These are phyloP conservation scores for Bondarzewia mesenterica DNA, from an alignment of 1,284 basidiomycete species.

Conservation along the genomic window DNA sequence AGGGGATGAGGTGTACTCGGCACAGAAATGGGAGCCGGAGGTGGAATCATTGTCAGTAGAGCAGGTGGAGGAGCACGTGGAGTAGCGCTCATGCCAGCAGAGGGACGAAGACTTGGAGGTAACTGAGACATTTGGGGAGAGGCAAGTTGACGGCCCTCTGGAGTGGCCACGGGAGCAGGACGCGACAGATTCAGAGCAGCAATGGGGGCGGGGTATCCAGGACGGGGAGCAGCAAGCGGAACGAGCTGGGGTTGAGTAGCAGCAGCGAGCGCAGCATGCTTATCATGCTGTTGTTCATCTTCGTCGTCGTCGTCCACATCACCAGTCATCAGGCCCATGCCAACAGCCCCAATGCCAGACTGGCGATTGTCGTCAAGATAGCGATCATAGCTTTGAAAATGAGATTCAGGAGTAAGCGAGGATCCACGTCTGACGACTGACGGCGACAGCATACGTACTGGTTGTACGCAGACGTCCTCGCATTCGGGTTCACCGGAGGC, in stretches of 20 bases:
- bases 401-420: too few relatives aligned
- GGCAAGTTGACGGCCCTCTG: slow-evolving; percentile 44
- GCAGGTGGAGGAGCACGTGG: slow-evolving; percentile 16
- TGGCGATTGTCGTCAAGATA: slow-evolving; percentile 42
- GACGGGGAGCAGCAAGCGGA: slow-evolving; percentile 36
- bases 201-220: slow-evolving; percentile 53
- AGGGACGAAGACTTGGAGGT: slow-evolving; percentile 24
- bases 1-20: slow-evolving; percentile 58
- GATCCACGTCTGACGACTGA: not conserved
- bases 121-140: slow-evolving; percentile 35
- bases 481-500: slow-evolving; percentile 33
- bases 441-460: slow-evolving; percentile 38
- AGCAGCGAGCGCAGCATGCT: slow-evolving; percentile 33
- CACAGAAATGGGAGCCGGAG: slow-evolving; percentile 24
- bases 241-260: slow-evolving; percentile 25
- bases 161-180: slow-evolving; percentile 54
- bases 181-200: slow-evolving; percentile 44
- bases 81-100: slow-evolving; percentile 7
- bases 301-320: slow-evolving; percentile 30
- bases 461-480: slow-evolving; percentile 50
- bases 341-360: slow-evolving; percentile 45
- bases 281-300: slow-evolving; percentile 33
- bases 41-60: slow-evolving; percentile 8
- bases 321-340: slow-evolving; percentile 42
- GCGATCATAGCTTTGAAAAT: slow-evolving; percentile 61